Evolutionary conservation across 305 asterid species (phyloP).

Genomic region (Fraxinus angustifolia): DNA sequence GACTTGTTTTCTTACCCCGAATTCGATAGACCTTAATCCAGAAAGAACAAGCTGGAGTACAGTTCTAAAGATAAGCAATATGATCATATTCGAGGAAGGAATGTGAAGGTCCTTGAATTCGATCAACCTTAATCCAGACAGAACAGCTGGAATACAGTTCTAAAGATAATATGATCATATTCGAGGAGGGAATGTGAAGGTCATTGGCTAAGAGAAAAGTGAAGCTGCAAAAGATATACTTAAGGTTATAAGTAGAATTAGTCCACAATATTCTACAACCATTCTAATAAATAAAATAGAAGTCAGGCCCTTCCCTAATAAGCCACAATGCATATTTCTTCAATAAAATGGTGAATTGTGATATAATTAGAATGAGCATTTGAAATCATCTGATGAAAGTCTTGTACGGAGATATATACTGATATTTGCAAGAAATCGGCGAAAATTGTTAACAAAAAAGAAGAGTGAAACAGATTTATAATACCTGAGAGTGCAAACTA

Average conservation of each 20-base stretch:
- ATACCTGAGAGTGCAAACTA: slow-evolving; percentile 26
- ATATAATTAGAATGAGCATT: neutral
- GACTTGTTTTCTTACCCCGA: neutral
- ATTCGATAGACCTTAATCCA: neutral
- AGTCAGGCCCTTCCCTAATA: neutral
- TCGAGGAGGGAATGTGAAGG: neutral
- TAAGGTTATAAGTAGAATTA: neutral
- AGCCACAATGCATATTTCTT: neutral
- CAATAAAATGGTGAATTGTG: neutral
- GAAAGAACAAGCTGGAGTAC: neutral
- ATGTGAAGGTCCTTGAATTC: neutral
- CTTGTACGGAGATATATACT: neutral
- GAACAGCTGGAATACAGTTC: neutral
- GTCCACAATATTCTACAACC: neutral
- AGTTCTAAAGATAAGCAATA: neutral
- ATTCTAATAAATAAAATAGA: neutral
- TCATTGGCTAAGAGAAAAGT: neutral
- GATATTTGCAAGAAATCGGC: neutral
- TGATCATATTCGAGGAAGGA: neutral
- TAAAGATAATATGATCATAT: neutral
- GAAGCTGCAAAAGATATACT: neutral
- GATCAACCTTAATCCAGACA: neutral
- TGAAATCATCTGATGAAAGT: neutral
- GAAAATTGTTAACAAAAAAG: neutral
- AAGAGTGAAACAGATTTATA: neutral